Conservation (phyloP, 352 stramenopile species). For the Aphanomyces stellatus region DNA sequence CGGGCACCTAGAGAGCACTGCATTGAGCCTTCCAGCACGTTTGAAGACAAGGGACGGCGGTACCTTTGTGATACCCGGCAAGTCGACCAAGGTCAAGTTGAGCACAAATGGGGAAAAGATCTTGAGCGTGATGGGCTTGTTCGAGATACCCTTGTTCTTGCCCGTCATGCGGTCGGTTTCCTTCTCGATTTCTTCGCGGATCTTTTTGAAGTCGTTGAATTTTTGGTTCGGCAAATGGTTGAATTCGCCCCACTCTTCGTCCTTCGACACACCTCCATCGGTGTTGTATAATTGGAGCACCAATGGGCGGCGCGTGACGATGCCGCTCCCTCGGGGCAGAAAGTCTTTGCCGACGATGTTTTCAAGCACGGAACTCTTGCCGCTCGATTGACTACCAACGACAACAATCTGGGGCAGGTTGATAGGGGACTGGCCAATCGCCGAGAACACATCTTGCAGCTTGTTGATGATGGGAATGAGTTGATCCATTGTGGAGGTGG, state of each 20-base stretch:
- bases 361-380: constrained; percentile 95
- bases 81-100: constrained; percentile 98
- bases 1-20: constrained; percentile 75
- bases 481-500: constrained; percentile 92
- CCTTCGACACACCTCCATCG: constrained; percentile 23
- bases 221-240: constrained; percentile 93
- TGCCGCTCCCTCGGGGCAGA: constrained; percentile 94
- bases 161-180: constrained; percentile 95
- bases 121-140: constrained; percentile 98
- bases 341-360: constrained; percentile 95
- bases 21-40: background rate
- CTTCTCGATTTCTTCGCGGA: constrained; percentile 95
- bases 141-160: constrained; percentile 97
- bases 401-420: constrained; percentile 98
- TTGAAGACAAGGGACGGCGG: background rate
- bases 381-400: constrained; percentile 94
- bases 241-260: constrained; percentile 98
- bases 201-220: constrained; percentile 96
- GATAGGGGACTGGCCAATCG: constrained; percentile 91
- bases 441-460: constrained; percentile 98
- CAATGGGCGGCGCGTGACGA: constrained; percentile 97
- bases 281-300: constrained; percentile 97
- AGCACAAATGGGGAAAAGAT: constrained; percentile 97
- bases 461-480: constrained; percentile 99
- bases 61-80: constrained; percentile 96